Evolutionary conservation across 352 stramenopile species (phyloP).

Genomic region (Globisporangium takayamanum): DNA sequence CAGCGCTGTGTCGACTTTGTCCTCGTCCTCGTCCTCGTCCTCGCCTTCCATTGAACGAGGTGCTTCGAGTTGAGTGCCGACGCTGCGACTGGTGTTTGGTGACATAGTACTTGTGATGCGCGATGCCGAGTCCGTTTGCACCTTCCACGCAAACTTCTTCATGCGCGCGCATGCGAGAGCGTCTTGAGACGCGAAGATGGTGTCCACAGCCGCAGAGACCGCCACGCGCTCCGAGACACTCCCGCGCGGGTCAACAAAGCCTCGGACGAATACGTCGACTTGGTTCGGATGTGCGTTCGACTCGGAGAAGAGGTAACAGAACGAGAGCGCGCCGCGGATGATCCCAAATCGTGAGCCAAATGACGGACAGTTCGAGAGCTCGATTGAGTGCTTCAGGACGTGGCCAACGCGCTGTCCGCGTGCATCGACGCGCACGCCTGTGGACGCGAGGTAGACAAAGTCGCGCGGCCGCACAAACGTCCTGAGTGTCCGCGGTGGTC

Average conservation of each 20-base stretch:
- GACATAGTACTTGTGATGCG: not conserved
- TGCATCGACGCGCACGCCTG: conserved; percentile 10
- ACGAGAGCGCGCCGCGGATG: conserved; percentile 27
- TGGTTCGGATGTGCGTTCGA: not conserved
- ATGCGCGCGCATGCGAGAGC: conserved; percentile 10
- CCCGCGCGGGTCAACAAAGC: conserved; percentile 28
- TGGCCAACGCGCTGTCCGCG: conserved; percentile 14
- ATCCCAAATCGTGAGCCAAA: conserved; percentile 16
- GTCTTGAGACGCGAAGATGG: conserved; percentile 19
- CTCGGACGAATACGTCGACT: conserved; percentile 31
- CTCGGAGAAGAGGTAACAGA: conserved; percentile 29
- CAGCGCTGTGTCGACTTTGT: not conserved
- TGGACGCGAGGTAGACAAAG: conserved; percentile 25
- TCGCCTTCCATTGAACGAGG: not conserved
- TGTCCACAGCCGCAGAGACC: conserved; percentile 13
- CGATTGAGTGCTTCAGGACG: conserved; percentile 31
- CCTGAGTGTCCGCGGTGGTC: conserved; percentile 14
- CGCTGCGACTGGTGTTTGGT: not conserved
- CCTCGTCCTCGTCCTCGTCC: not conserved
- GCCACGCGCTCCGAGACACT: conserved; percentile 18
- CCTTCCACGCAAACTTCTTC: conserved; percentile 27
- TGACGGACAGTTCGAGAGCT: conserved; percentile 15
- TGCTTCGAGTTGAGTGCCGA: not conserved
- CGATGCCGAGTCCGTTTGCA: not conserved
- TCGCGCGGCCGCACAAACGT: conserved; percentile 19